Percentiles rank a stretch among this genome's conserved stretches.
These are phyloP conservation scores for Nicotiana sylvestris DNA, from an alignment of 257 asterid genomes.

Conservation along the genomic window DNA sequence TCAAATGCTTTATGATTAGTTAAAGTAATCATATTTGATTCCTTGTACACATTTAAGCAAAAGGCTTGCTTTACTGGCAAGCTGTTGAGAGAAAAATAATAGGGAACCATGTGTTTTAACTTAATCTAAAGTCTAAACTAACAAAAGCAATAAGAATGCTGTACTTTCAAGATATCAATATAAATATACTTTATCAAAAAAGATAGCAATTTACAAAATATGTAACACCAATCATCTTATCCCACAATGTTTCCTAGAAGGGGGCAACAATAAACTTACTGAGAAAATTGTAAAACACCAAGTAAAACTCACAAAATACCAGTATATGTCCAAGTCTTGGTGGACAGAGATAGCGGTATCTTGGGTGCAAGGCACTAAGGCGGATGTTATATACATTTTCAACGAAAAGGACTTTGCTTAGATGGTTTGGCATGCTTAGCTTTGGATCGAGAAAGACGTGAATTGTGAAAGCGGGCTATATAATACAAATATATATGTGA, in stretches of 20 bases:
- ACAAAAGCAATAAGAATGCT: not conserved
- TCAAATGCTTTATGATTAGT: not conserved
- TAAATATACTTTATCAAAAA: not conserved
- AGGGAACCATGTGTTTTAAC: not conserved
- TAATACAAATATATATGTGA: not conserved
- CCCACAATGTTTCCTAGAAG: not conserved
- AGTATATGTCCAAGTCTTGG: not conserved
- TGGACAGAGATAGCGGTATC: not conserved
- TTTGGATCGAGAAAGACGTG: too few species aligned
- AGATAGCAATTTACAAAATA: not conserved
- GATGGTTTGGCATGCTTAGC: too few species aligned
- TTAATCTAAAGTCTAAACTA: not conserved
- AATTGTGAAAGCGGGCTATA: too few species aligned
- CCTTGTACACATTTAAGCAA: too few species aligned
- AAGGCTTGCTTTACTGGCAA: not conserved
- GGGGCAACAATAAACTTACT: not conserved
- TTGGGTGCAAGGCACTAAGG: not conserved
- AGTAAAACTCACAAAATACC: not conserved
- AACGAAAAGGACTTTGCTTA: not conserved
- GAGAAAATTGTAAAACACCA: not conserved
- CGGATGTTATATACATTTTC: not conserved
- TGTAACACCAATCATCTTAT: not conserved
- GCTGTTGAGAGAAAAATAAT: not conserved
- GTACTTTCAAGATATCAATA: slow-evolving; percentile 3
- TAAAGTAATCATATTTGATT: not conserved